Percentiles rank a stretch among this genome's conserved stretches.
These are phyloP conservation scores for Plasmodium billcollinsi DNA, from an alignment of 169 alveolate species.

Conservation along the genomic window DNA sequence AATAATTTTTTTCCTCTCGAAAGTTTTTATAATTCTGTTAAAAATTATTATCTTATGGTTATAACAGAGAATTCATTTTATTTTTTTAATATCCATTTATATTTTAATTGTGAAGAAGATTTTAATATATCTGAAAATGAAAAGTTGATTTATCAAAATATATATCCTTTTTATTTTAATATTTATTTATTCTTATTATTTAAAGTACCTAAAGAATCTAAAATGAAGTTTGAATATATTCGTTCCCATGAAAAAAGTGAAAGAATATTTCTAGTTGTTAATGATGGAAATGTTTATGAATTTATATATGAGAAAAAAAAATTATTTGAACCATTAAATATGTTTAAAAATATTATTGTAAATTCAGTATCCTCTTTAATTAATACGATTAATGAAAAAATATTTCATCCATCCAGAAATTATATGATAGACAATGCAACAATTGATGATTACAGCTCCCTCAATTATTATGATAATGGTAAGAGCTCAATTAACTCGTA, in stretches of 20 bases:
- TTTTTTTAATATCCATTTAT: conserved; percentile 61
- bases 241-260: conserved; percentile 48
- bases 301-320: conserved; percentile 45
- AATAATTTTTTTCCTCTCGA: conserved; percentile 50
- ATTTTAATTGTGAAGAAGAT: conserved; percentile 75
- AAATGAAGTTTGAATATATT: conserved; percentile 10
- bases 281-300: conserved; percentile 69
- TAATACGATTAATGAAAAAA: conserved; percentile 24
- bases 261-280: conserved; percentile 31
- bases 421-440: background rate
- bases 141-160: conserved; percentile 23
- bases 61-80: conserved; percentile 47
- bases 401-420: conserved; percentile 5
- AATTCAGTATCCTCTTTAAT: conserved; percentile 7
- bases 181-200: conserved; percentile 37
- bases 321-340: conserved; percentile 20
- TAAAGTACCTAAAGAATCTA: conserved; percentile 17
- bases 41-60: conserved; percentile 54
- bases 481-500: background rate
- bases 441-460: background rate
- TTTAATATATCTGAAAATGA: conserved; percentile 37
- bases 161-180: conserved; percentile 73
- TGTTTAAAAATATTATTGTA: conserved; percentile 23
- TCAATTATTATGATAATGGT: background rate
- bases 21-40: conserved; percentile 40